These are phyloP conservation scores for Trichoderma sp. DNA, from an alignment of 2,329 filamentous ascomycete species.

Conservation along the genomic window DNA sequence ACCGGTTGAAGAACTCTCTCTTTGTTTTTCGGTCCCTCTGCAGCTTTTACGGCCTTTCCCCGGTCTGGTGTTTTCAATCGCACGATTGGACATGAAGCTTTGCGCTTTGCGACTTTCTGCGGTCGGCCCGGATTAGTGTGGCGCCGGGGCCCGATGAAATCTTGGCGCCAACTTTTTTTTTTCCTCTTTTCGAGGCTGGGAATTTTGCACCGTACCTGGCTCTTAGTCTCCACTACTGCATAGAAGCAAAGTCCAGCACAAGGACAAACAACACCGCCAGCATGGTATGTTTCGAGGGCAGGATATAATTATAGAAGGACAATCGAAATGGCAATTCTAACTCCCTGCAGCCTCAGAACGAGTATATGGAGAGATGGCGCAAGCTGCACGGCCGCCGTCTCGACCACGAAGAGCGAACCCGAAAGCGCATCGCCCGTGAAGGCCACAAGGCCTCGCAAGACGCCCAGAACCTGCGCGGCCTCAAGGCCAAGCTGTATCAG, in stretches of 20 bases:
- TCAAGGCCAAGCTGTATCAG: constrained; percentile 89
- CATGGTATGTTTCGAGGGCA: constrained; percentile 36
- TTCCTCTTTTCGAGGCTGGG: constrained; percentile 32
- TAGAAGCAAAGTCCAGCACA: constrained; percentile 19
- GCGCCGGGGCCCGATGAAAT: constrained; percentile 36
- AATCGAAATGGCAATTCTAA: constrained; percentile 28
- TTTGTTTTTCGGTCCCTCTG: constrained; percentile 26
- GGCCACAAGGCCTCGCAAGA: constrained; percentile 85
- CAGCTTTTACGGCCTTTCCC: constrained; percentile 26
- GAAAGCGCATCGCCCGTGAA: constrained; percentile 87
- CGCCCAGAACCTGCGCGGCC: constrained; percentile 88
- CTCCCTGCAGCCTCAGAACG: constrained; percentile 71
- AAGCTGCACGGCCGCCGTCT: constrained; percentile 54
- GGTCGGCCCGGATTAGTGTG: constrained; percentile 38
- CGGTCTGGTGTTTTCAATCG: constrained; percentile 10
- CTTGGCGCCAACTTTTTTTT: constrained; percentile 29
- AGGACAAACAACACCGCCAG: constrained; percentile 29
- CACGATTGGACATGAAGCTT: constrained; percentile 12
- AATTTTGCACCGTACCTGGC: constrained; percentile 30
- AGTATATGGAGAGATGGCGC: constrained; percentile 74
- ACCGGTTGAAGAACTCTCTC: constrained; percentile 9
- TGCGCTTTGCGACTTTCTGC: constrained; percentile 15
- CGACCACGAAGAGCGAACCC: constrained; percentile 84
- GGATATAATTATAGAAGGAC: not conserved
- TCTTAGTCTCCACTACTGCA: constrained; percentile 7